Evolutionary conservation across 179 eudicot genomes (phyloP), one percentile per base, ranked within the genome.

Genomic region (Amaranthus tricolor): DNA sequence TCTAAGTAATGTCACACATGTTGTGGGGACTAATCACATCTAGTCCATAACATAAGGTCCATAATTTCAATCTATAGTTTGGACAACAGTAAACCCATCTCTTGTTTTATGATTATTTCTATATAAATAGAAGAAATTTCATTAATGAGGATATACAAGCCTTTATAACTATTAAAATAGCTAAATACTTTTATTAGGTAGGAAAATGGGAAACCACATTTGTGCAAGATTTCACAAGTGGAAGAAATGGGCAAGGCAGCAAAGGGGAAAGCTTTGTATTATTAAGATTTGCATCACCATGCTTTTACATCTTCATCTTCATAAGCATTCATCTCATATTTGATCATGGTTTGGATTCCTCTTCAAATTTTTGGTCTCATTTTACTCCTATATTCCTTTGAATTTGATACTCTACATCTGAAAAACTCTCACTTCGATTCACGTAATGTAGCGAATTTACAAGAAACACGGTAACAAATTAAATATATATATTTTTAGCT

Each of bases 251-350:
- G 76, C 80, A 71, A 85, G 79, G 74, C 82, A 85, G n/a, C 83
- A 79, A 78, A 87, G 65, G 66, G 88, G 82, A 19, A 87, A 81
- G 75, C 77, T 85, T 15, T 83, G 78, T 62, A 84, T 87, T 57
- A 87, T 85, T 50, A 87, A 81, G 78, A 78, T 83, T 51, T 87
- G 90, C 72, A 82, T 87, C 74, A 66, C 84, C 66, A 79, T 83
- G 87, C 90, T 85, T 72, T 66, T 87, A 16, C 71, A 84, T 68
- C 79, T 82, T 77, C 71, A 84, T 68, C 79, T 82, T 77, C 77
- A 81, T 24, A 77, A 87, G 58, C 68, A 64, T 16, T 44, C 40
- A 31, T 31, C 50, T 44, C 12, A 10, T 43, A 40, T 19, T 63
- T 63, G 67, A 40, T 31, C 10, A n/a, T n/a, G n/a, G n/a, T n/a